Evolutionary conservation across 2,329 filamentous ascomycete species (phyloP).

Genomic region (Tolypocladium ovalisporum): DNA sequence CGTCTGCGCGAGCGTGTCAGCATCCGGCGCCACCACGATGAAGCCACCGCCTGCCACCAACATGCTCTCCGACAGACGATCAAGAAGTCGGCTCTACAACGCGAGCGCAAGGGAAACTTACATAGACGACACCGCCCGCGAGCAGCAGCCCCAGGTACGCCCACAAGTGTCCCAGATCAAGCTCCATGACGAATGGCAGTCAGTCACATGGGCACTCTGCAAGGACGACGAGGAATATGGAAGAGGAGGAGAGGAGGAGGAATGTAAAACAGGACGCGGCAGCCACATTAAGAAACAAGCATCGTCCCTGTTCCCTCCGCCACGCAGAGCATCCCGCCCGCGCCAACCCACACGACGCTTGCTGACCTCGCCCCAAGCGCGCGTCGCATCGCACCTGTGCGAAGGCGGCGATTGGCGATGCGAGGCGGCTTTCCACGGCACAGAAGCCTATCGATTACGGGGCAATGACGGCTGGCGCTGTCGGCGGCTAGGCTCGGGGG

Average conservation of each 20-base stretch:
- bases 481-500: constrained; percentile 4
- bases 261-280: not conserved
- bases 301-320: not conserved
- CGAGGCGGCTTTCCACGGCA: constrained; percentile 17
- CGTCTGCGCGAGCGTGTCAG: constrained; percentile 15
- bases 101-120: constrained; percentile 16
- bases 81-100: no score
- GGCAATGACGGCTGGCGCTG: not conserved
- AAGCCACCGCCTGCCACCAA: not conserved
- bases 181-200: constrained; percentile 10
- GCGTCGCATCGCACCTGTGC: no score
- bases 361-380: no score
- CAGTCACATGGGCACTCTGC: not conserved
- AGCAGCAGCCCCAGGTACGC: constrained; percentile 28
- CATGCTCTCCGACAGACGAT: not conserved
- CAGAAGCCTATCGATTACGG: constrained; percentile 2
- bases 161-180: constrained; percentile 23
- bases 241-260: not conserved
- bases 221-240: not conserved
- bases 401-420: constrained; percentile 4
- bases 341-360: no score
- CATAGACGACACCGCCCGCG: constrained; percentile 26
- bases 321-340: not conserved
- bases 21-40: not conserved
- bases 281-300: not conserved